Percentiles rank a stretch among this genome's conserved stretches.
Conservation (phyloP, 1,284 basidiomycete species). For the Sanghuangporus weigelae region DNA sequence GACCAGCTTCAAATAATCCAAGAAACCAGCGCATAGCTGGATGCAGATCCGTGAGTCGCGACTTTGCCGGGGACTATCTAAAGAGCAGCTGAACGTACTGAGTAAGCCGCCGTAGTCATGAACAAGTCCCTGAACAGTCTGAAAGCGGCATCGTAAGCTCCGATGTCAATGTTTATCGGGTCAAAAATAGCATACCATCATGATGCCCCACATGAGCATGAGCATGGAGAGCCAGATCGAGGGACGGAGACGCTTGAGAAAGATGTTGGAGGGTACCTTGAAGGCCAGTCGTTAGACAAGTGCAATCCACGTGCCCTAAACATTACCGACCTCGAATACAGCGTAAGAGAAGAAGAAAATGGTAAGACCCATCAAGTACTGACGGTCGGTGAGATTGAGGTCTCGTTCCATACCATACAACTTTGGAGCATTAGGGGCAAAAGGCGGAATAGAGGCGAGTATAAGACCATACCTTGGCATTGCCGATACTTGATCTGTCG, state of each 20-base stretch:
- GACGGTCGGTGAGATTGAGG: conserved; percentile 53
- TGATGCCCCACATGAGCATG: conserved; percentile 66
- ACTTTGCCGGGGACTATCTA: not conserved
- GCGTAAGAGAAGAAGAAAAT: conserved; percentile 63
- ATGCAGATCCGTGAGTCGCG: not conserved
- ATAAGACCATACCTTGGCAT: conserved; percentile 51
- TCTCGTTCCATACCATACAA: conserved; percentile 50
- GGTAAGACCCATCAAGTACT: conserved; percentile 62
- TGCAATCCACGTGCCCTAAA: not conserved
- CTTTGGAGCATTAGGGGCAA: conserved; percentile 27
- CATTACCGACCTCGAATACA: conserved; percentile 46
- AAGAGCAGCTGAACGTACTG: conserved; percentile 35
- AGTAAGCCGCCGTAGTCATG: conserved; percentile 59
- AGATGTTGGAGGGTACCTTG: conserved; percentile 62
- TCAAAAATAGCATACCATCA: conserved; percentile 45
- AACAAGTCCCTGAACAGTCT: conserved; percentile 67
- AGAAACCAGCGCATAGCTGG: conserved; percentile 62
- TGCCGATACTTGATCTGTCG: conserved; percentile 79
- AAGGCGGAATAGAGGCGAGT: not conserved
- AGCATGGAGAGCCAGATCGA: conserved; percentile 59
- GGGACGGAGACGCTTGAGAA: conserved; percentile 66
- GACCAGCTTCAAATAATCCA: conserved; percentile 66
- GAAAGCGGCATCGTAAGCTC: not conserved
- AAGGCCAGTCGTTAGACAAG: not conserved
- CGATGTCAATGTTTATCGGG: conserved; percentile 15